These are phyloP conservation scores for Cystobasidium tubakii DNA, from an alignment of 768 basidiomycete genomes.

Conservation along the genomic window DNA sequence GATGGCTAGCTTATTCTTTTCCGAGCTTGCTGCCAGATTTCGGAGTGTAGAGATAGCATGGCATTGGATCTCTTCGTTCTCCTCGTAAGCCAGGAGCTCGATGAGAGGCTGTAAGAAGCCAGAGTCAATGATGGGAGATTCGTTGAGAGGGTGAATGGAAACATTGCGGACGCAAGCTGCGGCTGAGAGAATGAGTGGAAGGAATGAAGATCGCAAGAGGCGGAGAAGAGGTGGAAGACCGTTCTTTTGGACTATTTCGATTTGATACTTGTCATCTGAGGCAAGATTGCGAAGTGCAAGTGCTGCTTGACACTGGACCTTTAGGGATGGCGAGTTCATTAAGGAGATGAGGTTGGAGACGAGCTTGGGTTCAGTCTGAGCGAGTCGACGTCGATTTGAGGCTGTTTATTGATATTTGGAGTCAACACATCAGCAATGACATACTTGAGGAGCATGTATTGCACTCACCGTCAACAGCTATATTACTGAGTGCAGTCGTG, in stretches of 20 bases:
- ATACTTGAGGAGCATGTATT: too few species aligned
- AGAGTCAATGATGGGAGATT: slow-evolving; percentile 97
- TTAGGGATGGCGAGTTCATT: slow-evolving; percentile 95
- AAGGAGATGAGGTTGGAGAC: slow-evolving; percentile 86
- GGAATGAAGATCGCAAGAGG: slow-evolving; percentile 89
- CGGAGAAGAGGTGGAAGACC: slow-evolving; percentile 86
- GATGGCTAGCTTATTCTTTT: slow-evolving; percentile 97
- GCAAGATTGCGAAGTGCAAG: slow-evolving; percentile 92
- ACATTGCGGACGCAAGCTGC: slow-evolving; percentile 99
- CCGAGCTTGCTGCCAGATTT: slow-evolving; percentile 91
- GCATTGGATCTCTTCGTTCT: slow-evolving; percentile 99
- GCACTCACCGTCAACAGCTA: slow-evolving; percentile 89
- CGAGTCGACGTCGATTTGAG: slow-evolving; percentile 85
- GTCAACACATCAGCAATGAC: slow-evolving; percentile 27
- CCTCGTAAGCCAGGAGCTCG: slow-evolving; percentile 92
- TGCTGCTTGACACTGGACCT: slow-evolving; percentile 98
- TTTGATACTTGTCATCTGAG: slow-evolving; percentile 96
- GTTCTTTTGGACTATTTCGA: slow-evolving; percentile 94
- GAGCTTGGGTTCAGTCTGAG: slow-evolving; percentile 85
- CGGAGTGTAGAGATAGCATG: slow-evolving; percentile 96
- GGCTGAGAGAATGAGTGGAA: slow-evolving; percentile 93
- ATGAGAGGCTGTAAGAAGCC: slow-evolving; percentile 95
- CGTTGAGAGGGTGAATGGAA: slow-evolving; percentile 96
- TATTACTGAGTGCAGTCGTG: slow-evolving; percentile 95
- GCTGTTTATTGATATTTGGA: slow-evolving; percentile 54